phyloP scores from a whole-genome alignment of 139 green algal genomes.

The Choricystis sp. region DNA sequence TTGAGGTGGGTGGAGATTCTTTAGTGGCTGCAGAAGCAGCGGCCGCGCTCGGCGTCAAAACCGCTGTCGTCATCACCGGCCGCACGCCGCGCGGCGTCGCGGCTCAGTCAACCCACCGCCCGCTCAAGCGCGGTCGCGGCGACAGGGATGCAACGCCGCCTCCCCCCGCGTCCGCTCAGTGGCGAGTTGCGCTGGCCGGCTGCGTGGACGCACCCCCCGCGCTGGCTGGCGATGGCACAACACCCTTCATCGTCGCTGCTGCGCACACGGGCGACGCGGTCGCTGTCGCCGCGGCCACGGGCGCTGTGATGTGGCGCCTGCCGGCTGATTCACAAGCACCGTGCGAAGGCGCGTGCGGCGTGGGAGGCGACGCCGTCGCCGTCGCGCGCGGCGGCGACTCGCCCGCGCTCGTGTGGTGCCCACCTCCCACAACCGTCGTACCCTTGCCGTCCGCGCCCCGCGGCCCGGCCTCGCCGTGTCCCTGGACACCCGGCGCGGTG shows the following conservation, averaged over 20 bases:
- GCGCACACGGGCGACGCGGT: background rate
- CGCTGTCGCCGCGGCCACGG: background rate
- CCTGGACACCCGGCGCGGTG: no score
- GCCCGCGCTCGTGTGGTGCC: no score
- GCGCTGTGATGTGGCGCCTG: background rate
- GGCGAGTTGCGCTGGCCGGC: background rate
- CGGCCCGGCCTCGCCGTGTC: no score
- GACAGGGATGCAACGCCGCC: background rate
- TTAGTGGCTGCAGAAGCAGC: background rate
- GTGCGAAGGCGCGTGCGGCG: no score
- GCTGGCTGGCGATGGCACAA: background rate
- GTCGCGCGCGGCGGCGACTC: background rate
- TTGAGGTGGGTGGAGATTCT: background rate
- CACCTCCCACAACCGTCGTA: no score
- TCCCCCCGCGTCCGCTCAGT: background rate
- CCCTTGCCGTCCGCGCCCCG: no score
- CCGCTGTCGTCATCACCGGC: background rate
- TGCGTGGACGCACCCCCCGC: background rate
- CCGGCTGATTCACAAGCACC: no score
- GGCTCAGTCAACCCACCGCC: no score
- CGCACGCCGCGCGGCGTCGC: background rate
- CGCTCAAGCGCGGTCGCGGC: background rate
- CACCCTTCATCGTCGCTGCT: background rate
- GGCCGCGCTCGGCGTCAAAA: background rate
- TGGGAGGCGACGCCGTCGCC: background rate